A percentile compares a stretch with the other conserved stretches of the same genome.
Evolutionary conservation across 2,329 filamentous ascomycete species (phyloP).

Genomic region (Bipolaris zeicola): DNA sequence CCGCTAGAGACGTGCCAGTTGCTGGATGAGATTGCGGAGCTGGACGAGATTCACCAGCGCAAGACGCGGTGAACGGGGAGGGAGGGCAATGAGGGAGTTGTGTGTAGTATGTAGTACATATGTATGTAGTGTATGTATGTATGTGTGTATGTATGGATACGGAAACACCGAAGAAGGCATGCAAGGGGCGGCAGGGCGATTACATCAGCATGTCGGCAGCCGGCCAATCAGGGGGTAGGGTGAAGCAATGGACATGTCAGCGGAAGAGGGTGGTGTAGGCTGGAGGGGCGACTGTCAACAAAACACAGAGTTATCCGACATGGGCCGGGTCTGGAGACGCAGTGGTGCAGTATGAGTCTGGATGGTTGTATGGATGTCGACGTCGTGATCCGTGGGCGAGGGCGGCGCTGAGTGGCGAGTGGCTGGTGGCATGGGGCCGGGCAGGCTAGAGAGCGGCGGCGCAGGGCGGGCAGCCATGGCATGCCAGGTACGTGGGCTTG

Average conservation of each 20-base stretch:
- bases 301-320: no score
- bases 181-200: conserved; percentile 1
- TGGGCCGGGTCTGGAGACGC: no score
- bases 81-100: not conserved
- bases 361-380: not conserved
- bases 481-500: not conserved
- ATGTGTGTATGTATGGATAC: no score
- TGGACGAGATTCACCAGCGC: conserved; percentile 49
- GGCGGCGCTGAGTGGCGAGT: conserved; percentile 24
- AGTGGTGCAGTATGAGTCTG: no score
- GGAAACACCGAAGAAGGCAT: not conserved
- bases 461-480: conserved; percentile 2
- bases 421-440: conserved; percentile 16
- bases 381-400: conserved; percentile 3
- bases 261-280: not conserved
- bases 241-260: not conserved
- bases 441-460: conserved; percentile 6
- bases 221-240: not conserved
- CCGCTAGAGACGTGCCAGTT: conserved; percentile 88
- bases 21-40: conserved; percentile 74
- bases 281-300: not conserved
- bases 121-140: no score
- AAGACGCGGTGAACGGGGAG: conserved; percentile 34
- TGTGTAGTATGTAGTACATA: not conserved
- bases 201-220: not conserved